Base-by-base conservation (phyloP, 2,329 filamentous ascomycete genomes). In the Xylaria sp. region DNA sequence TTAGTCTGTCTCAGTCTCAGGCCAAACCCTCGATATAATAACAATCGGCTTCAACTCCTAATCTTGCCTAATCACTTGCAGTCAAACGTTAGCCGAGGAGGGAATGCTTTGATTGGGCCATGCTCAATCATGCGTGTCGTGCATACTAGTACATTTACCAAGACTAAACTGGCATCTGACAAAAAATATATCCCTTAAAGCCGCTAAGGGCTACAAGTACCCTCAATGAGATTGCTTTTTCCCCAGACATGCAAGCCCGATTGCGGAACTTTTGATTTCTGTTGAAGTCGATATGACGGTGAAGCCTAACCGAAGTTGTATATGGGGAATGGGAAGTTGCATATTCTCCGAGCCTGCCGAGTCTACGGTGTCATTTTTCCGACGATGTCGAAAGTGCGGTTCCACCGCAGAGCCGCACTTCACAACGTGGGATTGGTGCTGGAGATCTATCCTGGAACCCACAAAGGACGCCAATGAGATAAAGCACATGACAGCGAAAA, bases 371-470 rank as follows among this genome's bases (percentile, higher is more conserved):
- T 51, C 41, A 23, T 37, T 37, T 37, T 46, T 46, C 34, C 56
- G 23, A 54, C 41, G n/a, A 50, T 20, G 32, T 28, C 28, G 57
- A 50, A 9, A 46, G n/a, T 23, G 39, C 34, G 34, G 58, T 59
- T 39, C n/a, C 57, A 66, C 46, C 32, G 20, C 39, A 56, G 58
- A 69, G 57, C 63, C 63, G 58, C 67, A 59, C 61, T 18, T n/a
- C 34, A 28, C 13, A 60, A 46, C 23, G 12, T 51, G 55, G 39
- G 28, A 64, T 39, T 44, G 7, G 1, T n/a, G 20, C 52, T 51
- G n/a, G 15, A 44, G 18, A 50, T 41, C 28, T 34, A 20, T 18
- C 57, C 23, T 20, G 28, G 51, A 28, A 41, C 51, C 50, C n/a
- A 25, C 28, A 32, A 41, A 62, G 56, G 25, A 54, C 25, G 6